Evolutionary conservation across 805 yeast species (phyloP).

Genomic region (Candida maltosa): DNA sequence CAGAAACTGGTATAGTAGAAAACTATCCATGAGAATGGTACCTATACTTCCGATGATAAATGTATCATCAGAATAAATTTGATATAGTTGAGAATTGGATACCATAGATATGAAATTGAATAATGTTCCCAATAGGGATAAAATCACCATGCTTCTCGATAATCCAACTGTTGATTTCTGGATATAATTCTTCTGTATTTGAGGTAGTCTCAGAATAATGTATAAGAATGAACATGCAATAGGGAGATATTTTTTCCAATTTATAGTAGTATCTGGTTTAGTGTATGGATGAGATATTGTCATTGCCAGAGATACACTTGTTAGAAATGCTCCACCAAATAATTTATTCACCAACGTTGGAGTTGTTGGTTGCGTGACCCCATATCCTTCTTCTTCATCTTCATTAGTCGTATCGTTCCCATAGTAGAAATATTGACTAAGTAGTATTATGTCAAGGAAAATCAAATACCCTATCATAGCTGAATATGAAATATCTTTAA

Average conservation of each 20-base stretch:
- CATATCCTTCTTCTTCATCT: neutral
- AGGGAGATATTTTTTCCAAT: too few species aligned
- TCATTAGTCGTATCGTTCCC: neutral
- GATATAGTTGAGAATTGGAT: slow-evolving; percentile 25
- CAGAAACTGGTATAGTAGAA: slow-evolving; percentile 29
- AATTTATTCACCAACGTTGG: neutral
- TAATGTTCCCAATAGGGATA: slow-evolving; percentile 34
- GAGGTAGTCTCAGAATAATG: slow-evolving; percentile 23
- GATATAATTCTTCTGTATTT: slow-evolving; percentile 28
- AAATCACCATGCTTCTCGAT: slow-evolving; percentile 29
- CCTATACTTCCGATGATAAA: slow-evolving; percentile 81
- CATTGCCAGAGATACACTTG: neutral
- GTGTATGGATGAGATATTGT: neutral
- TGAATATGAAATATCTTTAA: too few species aligned
- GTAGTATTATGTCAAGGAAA: slow-evolving; percentile 62
- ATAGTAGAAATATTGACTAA: slow-evolving; percentile 73
- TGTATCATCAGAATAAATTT: slow-evolving; percentile 54
- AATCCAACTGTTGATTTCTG: slow-evolving; percentile 32
- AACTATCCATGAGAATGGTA: slow-evolving; percentile 58
- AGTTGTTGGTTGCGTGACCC: neutral
- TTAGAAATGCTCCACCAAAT: neutral
- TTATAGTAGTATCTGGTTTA: neutral
- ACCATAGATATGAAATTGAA: slow-evolving; percentile 32
- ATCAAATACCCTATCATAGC: neutral
- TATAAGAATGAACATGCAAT: too few species aligned